phyloP scores from a whole-genome alignment of 768 basidiomycete species.

The Auriscalpium vulgare region DNA sequence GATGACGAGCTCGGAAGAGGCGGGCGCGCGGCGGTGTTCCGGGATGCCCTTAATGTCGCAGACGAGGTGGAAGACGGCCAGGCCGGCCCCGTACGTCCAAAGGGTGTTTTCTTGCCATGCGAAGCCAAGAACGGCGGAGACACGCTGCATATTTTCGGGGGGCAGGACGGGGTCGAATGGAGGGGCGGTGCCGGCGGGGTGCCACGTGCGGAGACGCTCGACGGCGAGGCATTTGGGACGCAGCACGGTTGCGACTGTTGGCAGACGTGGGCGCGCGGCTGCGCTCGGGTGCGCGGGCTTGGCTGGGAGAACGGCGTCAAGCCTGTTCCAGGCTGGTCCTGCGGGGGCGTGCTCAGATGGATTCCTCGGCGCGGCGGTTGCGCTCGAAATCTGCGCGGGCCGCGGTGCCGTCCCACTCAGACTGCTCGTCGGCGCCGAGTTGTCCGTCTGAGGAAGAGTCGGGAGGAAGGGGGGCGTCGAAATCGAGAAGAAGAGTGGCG shows the following conservation, averaged over 20 bases:
- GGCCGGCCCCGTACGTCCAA: slow-evolving; percentile 29
- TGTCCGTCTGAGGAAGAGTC: no score
- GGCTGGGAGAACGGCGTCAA: no score
- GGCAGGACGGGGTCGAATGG: background rate
- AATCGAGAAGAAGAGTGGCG: no score
- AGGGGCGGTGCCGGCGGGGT: background rate
- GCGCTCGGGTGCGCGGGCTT: no score
- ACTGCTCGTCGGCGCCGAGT: no score
- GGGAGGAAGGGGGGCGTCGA: no score
- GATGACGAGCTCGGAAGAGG: no score
- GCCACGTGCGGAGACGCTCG: slow-evolving; percentile 5
- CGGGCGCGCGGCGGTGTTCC: slow-evolving; percentile 21
- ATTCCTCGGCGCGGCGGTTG: no score
- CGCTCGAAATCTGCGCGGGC: no score
- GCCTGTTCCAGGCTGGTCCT: no score
- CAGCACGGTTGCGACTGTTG: background rate
- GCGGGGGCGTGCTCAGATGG: no score
- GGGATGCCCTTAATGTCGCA: slow-evolving; percentile 26
- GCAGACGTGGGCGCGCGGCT: slow-evolving; percentile 4
- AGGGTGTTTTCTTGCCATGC: slow-evolving; percentile 26
- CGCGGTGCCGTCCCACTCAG: no score
- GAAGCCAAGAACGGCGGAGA: slow-evolving; percentile 18
- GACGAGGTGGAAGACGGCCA: slow-evolving; percentile 31
- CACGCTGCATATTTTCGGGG: slow-evolving; percentile 16
- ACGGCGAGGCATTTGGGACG: slow-evolving; percentile 8